Evolutionary conservation across 352 stramenopile species (phyloP).

Genomic region (Ochromonadaceae sp.): DNA sequence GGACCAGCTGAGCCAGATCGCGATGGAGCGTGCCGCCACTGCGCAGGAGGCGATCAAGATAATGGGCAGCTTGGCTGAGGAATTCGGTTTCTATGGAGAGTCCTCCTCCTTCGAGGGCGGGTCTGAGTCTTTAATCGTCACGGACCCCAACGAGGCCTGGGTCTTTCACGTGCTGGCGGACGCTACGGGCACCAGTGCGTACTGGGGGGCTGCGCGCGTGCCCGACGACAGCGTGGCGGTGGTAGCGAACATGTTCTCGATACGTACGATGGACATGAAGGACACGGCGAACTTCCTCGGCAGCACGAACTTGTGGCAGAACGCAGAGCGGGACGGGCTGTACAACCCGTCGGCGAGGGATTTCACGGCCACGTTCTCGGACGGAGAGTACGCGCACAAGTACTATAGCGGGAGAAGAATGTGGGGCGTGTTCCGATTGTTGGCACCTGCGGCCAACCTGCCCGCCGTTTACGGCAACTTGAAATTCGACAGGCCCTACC

Average conservation of each 20-base stretch:
- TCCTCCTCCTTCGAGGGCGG: background rate
- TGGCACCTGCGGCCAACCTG: too few relatives aligned
- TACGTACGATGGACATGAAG: constrained; percentile 52
- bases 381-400: constrained; percentile 22
- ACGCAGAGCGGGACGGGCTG: constrained; percentile 57
- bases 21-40: constrained; percentile 26
- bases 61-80: constrained; percentile 72
- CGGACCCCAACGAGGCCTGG: constrained; percentile 70
- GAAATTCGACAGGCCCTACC: background rate
- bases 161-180: constrained; percentile 88
- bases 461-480: constrained; percentile 4
- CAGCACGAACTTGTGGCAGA: constrained; percentile 49
- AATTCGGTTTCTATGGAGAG: constrained; percentile 71
- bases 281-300: background rate
- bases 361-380: constrained; percentile 13
- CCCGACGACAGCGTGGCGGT: constrained; percentile 64
- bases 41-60: constrained; percentile 36
- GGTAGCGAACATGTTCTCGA: constrained; percentile 85
- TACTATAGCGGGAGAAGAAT: too few relatives aligned
- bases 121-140: background rate
- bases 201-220: constrained; percentile 78
- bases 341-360: constrained; percentile 38
- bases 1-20: constrained; percentile 42
- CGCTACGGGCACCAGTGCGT: constrained; percentile 53
- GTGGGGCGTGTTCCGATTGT: too few relatives aligned